phyloP scores from a whole-genome alignment of 352 stramenopile species.

The Plasmopara halstedii region DNA sequence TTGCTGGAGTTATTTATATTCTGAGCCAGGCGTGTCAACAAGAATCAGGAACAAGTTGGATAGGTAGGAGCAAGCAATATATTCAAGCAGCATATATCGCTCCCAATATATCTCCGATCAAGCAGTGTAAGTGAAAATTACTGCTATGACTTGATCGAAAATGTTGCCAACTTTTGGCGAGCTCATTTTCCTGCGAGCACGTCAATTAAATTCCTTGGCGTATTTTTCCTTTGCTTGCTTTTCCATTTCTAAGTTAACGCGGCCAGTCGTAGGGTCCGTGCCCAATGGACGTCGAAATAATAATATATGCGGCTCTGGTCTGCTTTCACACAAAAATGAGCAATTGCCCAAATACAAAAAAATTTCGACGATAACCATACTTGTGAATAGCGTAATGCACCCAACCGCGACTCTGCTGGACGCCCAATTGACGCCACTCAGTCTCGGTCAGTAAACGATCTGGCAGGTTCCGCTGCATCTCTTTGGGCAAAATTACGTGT shows the following conservation, averaged over 20 bases:
- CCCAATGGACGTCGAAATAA: conserved; percentile 96
- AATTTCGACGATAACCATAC: conserved; percentile 45
- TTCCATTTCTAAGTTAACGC: conserved; percentile 90
- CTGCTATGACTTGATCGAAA: too few species aligned
- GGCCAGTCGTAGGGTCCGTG: conserved; percentile 93
- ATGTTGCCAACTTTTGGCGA: background rate
- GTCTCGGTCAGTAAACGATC: conserved; percentile 94
- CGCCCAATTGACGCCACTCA: conserved; percentile 96
- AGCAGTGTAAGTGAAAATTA: too few species aligned
- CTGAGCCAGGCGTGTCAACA: too few species aligned
- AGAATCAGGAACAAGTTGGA: too few species aligned
- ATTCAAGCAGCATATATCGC: too few species aligned
- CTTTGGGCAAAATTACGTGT: conserved; percentile 97
- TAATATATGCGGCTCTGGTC: conserved; percentile 98
- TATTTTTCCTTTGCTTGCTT: conserved; percentile 96
- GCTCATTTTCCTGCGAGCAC: background rate
- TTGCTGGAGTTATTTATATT: too few species aligned
- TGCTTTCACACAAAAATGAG: conserved; percentile 18
- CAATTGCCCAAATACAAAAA: conserved; percentile 1
- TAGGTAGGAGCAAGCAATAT: too few species aligned
- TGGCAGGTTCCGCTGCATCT: conserved; percentile 94
- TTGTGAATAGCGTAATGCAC: conserved; percentile 99
- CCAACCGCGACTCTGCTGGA: conserved; percentile 98
- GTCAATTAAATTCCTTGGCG: conserved; percentile 69
- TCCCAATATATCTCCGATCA: too few species aligned